A percentile compares a stretch with the other conserved stretches of the same genome.
These are phyloP conservation scores for Aspergillus ellipticus DNA, from an alignment of 495 filamentous ascomycete species.

Conservation along the genomic window DNA sequence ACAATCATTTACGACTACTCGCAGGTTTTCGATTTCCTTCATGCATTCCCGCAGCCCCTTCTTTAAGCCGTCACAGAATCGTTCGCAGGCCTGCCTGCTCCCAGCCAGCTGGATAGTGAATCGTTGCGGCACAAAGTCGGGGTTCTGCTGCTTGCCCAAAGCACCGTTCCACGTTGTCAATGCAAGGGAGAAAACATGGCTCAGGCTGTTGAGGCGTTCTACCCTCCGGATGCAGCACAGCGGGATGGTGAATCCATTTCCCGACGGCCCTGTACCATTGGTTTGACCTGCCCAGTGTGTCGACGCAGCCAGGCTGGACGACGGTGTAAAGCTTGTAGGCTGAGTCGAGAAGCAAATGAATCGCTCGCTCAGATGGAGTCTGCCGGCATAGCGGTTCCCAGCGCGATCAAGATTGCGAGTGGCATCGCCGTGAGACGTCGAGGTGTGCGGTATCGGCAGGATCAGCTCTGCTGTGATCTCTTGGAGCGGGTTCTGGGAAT, in stretches of 20 bases:
- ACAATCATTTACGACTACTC: constrained; percentile 71
- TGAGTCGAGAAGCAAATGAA: constrained; percentile 96
- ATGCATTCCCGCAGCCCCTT: constrained; percentile 79
- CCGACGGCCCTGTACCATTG: constrained; percentile 85
- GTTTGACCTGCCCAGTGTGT: constrained; percentile 83
- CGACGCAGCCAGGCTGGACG: constrained; percentile 69
- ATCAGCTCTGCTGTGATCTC: constrained; percentile 96
- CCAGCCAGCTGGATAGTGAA: constrained; percentile 88
- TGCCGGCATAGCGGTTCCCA: constrained; percentile 87
- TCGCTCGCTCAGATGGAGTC: constrained; percentile 87
- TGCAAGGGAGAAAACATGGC: constrained; percentile 84
- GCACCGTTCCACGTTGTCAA: constrained; percentile 95
- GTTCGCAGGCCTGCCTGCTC: constrained; percentile 81
- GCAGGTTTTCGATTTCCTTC: constrained; percentile 78
- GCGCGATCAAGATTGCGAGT: constrained; percentile 53
- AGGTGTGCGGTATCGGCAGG: constrained; percentile 57
- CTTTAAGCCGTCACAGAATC: constrained; percentile 95
- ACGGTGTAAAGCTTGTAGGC: constrained; percentile 77
- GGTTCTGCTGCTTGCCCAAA: constrained; percentile 49
- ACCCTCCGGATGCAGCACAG: constrained; percentile 87
- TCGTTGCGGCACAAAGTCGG: constrained; percentile 62
- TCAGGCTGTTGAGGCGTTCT: constrained; percentile 86
- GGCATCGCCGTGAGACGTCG: constrained; percentile 55
- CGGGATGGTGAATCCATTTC: constrained; percentile 95
- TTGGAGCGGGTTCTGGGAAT: constrained; percentile 83